Base-by-base conservation (phyloP, 495 filamentous ascomycete species). In the Alectoria sarmentosa region DNA sequence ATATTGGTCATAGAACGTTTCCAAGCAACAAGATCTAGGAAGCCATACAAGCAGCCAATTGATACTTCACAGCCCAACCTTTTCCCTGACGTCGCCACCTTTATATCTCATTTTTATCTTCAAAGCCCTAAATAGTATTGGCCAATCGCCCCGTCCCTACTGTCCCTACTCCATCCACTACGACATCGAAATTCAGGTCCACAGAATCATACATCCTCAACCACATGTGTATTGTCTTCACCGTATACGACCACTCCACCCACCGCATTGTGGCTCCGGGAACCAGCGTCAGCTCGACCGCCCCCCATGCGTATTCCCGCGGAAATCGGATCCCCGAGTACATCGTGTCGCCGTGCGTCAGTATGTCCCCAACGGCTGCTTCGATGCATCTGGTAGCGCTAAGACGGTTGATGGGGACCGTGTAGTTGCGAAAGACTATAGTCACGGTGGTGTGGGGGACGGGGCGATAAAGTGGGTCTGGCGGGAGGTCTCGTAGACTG, bases 291-390 rank as follows among this genome's bases (percentile, higher is more conserved):
- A 32, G 52, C 17, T 55, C 52, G 0, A 55, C 52, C 28, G 52
- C 34, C 10, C 52, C 52, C 14, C 30, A 55, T 34, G 52, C 30
- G 8, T 55, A 55, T 10, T 34, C 52, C 10, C 14, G 28, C 8
- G 28, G 17, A 1, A 1, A 0, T 0, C 13, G 3, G 28, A 34
- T 10, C 21, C 21, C 5, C 0, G 7, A 8, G 1, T 0, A 8
- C n/a, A 21, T 5, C 21, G 7, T 5, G 17, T 34, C 30, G 1
- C 30, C 8, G 11, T 55, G 30, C 9, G 6, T 21, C 5, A 55
- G 3, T 6, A 10, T 5, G 52, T 55, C 52, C 52, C 28, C 52
- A 0, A 34, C 34, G 7, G 52, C 52, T 34, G 14, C 52, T 55
- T 21, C 28, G 2, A 34, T 17, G 21, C 48, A 55, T 34, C 28